These are phyloP conservation scores for Capronia americana DNA, from an alignment of 2,329 filamentous ascomycete genomes.

Conservation along the genomic window DNA sequence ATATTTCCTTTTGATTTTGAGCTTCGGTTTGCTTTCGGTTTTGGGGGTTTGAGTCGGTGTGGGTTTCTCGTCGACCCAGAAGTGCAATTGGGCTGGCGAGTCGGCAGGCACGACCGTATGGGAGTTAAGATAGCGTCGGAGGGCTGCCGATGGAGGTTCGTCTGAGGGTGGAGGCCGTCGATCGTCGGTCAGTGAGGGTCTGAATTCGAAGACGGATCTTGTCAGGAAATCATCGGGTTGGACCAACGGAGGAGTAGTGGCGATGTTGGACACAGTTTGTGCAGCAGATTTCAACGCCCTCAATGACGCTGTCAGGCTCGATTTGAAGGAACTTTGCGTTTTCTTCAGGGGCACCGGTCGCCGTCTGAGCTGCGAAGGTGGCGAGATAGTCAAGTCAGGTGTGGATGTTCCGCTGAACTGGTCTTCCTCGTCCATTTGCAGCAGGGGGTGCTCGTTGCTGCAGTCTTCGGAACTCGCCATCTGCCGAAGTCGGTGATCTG, in stretches of 20 bases:
- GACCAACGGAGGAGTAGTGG: conserved; percentile 54
- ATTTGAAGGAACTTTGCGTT: conserved; percentile 60
- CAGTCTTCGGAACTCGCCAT: conserved; percentile 63
- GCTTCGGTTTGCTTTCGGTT: conserved; percentile 20
- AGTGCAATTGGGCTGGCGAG: conserved; percentile 54
- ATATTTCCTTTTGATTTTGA: conserved; percentile 36
- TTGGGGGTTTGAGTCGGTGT: not conserved
- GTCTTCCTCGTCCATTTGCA: conserved; percentile 47
- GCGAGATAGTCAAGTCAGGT: conserved; percentile 29
- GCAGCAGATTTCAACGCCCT: conserved; percentile 67
- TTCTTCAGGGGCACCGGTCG: conserved; percentile 38
- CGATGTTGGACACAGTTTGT: conserved; percentile 66
- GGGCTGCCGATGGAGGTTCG: conserved; percentile 61
- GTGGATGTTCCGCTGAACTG: conserved; percentile 32
- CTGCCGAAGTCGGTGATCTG: conserved; percentile 54
- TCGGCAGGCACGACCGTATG: conserved; percentile 37
- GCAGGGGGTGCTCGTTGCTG: conserved; percentile 63
- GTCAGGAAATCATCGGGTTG: conserved; percentile 67
- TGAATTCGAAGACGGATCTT: conserved; percentile 62
- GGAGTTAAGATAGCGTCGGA: conserved; percentile 68
- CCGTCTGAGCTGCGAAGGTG: conserved; percentile 40
- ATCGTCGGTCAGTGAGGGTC: conserved; percentile 65
- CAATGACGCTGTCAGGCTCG: conserved; percentile 68
- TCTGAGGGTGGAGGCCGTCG: conserved; percentile 63
- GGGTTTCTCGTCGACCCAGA: conserved; percentile 48